Conservation (phyloP, 768 basidiomycete species). For the Galerina marginata region DNA sequence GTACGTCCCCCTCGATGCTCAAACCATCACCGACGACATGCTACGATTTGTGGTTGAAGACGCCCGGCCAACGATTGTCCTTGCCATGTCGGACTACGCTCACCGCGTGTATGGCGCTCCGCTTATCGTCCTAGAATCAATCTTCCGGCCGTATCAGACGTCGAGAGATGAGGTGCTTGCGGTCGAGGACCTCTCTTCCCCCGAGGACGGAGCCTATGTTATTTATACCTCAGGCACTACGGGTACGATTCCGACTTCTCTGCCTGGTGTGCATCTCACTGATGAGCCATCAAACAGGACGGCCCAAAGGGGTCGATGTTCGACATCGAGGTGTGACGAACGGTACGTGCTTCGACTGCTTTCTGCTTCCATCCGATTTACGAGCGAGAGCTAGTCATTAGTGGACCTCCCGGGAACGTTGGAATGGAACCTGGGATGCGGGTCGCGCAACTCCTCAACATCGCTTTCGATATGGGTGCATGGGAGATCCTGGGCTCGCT, state of each 20-base stretch:
- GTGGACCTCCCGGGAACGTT: constrained; percentile 47
- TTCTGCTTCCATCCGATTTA: neutral
- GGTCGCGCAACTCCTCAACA: constrained; percentile 54
- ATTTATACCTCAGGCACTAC: constrained; percentile 57
- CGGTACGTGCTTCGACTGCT: constrained; percentile 32
- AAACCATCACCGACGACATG: constrained; percentile 51
- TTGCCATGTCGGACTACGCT: constrained; percentile 40
- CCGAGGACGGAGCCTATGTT: constrained; percentile 42
- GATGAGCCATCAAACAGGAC: constrained; percentile 1
- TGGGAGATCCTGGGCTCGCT: constrained; percentile 60
- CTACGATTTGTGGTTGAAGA: constrained; percentile 46
- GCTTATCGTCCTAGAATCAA: constrained; percentile 24
- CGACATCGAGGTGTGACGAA: constrained; percentile 43
- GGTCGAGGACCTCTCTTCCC: constrained; percentile 24
- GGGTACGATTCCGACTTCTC: constrained; percentile 32
- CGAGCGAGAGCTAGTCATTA: constrained; percentile 38
- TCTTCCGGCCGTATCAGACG: constrained; percentile 22
- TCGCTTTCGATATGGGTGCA: constrained; percentile 51
- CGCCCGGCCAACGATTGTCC: constrained; percentile 39
- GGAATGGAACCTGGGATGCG: constrained; percentile 48
- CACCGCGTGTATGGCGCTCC: constrained; percentile 10
- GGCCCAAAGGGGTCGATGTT: constrained; percentile 49
- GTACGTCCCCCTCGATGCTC: constrained; percentile 54
- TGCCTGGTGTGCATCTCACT: neutral
- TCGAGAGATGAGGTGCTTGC: constrained; percentile 19